Evolutionary conservation across 768 basidiomycete species (phyloP), one percentile per base, ranked within the genome.

Genomic region (Cubamyces lactineus): DNA sequence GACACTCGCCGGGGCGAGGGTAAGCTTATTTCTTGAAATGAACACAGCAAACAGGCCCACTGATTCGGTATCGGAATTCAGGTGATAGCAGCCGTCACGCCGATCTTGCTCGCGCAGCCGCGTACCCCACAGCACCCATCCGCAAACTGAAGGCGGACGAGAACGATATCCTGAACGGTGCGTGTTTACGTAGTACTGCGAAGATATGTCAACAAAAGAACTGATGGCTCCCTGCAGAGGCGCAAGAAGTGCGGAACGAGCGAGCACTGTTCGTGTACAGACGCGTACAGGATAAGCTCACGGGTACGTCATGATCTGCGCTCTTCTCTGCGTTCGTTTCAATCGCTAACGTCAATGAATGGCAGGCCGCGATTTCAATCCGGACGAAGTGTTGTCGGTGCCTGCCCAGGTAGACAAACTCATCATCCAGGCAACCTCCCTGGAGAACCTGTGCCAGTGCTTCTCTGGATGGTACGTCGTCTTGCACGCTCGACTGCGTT

Each of bases 381-480:
- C 94, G 0, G 87, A 92, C 5, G 77, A 86, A 49, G 78, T 81
- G 1, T 80, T 98, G 49, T 77, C 81, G 9, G 91, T 98, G n/a
- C 77, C 81, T 24, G 84, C 79, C 11, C 97, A 99, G 74, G 97
- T 99, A 13, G 92, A 95, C 70, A 89, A 91, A 73, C 80, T 99
- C 55, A 98, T 99, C 64, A 83, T 88, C 64, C 94, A 98, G 73
- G 94, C 97, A 5, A 97, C 92, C 4, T 89, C 92, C 15, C 74
- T 98, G 46, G 96, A 98, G 74, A 97, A 98, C 73, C 84, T 98
- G 2, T 97, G 94, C 73, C 96, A 96, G 73, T 95, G 94, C 70
- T 97, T 96, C 80, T 92, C 94, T 63, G 95, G 95, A 73, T 96
- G 94, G 95, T 89, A 69, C 55, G 84, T 69, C 12, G 17, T 13